Base-by-base conservation (phyloP, 345 rosid species). In the Eucalyptus marginata region DNA sequence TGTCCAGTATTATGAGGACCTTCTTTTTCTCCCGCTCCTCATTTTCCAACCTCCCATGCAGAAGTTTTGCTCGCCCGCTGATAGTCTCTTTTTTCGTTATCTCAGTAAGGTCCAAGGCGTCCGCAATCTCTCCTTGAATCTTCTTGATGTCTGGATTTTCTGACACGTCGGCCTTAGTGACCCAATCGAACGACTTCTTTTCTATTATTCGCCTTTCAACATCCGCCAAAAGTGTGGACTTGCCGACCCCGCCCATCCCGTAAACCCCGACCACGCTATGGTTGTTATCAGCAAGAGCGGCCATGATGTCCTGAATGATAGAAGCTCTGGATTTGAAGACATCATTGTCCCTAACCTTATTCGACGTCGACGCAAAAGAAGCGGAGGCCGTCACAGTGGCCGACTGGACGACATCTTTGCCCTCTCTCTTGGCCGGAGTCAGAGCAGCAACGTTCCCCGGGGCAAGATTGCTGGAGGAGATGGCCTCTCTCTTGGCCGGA, bases 11-110 rank as follows among this genome's bases (percentile, higher is more conserved):
- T 31, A 66, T 31, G 43, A 66, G 79, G 11, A 66, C 22, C 43
- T 66, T 31, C 43, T 66, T 62, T 25, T 58, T 24, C 1, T 0
- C 18, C 40, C 2, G 33, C 80, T 5, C 4, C 4, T 33, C 44
- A 2, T 17, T 0, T 71, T 33, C 14, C 81, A 71, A 18, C 46
- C 81, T 71, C 24, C 0, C 0, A 1, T 0, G 25, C 25, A 71
- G 1, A 33, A 0, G 44, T 0, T 0, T 0, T 0, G 81, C 44
- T 71, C 81, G 81, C 25, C 0, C 3, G 2, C 1, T 17, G 24
- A 5, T 1, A 1, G 0, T 0, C 44, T 68, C 44, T 7, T 2
- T 1, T 0, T 33, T 1, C 24, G 5, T 33, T 8, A 68, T 68
- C 1, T 68, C 43, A 1, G 5, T 40, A 40, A 66, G 76, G 40